Evolutionary conservation across 192 early-diverging fungal species (phyloP).

Genomic region (Gryganskiella cystojenkinii): DNA sequence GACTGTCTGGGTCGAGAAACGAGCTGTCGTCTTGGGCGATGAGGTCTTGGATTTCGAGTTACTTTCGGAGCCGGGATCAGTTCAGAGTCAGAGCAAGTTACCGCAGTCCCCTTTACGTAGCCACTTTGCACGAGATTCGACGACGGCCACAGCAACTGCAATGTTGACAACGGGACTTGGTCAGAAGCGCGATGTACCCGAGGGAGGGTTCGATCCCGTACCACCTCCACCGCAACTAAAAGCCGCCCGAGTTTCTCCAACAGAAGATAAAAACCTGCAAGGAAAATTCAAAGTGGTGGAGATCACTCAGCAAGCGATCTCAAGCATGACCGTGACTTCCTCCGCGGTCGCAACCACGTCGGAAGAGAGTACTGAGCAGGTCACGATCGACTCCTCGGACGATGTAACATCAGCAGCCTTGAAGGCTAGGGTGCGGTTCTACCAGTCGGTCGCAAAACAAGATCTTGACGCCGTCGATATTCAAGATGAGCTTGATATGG

Average conservation of each 20-base stretch:
- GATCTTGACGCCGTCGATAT: conserved; percentile 14
- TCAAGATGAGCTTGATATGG: conserved; percentile 22
- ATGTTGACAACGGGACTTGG: too few relatives aligned
- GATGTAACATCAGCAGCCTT: conserved; percentile 10
- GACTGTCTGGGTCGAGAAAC: conserved; percentile 49
- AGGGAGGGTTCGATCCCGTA: conserved; percentile 23
- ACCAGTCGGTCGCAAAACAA: neutral
- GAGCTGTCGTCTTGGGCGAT: conserved; percentile 40
- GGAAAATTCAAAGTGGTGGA: conserved; percentile 12
- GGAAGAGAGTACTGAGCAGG: neutral
- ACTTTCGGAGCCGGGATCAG: conserved; percentile 28
- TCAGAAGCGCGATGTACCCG: conserved; percentile 39
- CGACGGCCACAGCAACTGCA: neutral
- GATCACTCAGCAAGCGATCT: neutral
- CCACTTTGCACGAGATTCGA: neutral
- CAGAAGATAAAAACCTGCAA: neutral
- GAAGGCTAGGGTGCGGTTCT: conserved; percentile 22
- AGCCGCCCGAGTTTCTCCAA: neutral
- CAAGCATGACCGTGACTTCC: neutral
- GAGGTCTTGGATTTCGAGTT: conserved; percentile 39
- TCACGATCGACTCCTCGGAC: conserved; percentile 11
- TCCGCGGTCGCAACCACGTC: neutral
- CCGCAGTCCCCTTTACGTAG: neutral
- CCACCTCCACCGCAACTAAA: neutral
- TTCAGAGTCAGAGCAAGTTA: neutral